Evolutionary conservation across 2,329 filamentous ascomycete genomes (phyloP).

Genomic region (Microdochium paspali): DNA sequence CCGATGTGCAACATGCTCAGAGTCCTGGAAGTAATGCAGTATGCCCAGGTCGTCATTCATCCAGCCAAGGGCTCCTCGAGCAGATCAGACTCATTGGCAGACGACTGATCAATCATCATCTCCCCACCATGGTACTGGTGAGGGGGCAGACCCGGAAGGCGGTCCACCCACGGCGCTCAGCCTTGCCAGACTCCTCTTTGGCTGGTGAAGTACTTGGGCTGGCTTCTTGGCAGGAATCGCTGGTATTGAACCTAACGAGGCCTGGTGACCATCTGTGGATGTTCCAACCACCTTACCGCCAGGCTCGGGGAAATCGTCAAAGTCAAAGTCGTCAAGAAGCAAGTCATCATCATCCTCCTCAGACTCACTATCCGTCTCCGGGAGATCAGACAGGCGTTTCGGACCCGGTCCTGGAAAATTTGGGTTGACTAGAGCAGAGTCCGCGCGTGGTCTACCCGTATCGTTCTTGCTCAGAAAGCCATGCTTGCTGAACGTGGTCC

Average conservation of each 20-base stretch:
- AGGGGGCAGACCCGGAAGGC: neutral
- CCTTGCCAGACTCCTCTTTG: neutral
- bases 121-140: neutral
- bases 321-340: neutral
- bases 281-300: neutral
- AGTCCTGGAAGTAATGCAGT: too few relatives aligned
- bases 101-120: neutral
- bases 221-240: neutral
- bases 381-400: neutral
- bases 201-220: neutral
- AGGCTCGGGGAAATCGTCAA: neutral
- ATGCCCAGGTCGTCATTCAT: too few relatives aligned
- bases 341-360: neutral
- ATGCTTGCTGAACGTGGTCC: neutral
- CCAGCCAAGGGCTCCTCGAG: too few relatives aligned
- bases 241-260: neutral
- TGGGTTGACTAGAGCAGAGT: neutral
- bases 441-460: neutral
- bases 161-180: neutral
- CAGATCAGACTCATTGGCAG: too few relatives aligned
- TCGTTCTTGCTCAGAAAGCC: neutral
- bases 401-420: neutral
- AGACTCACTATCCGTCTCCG: neutral
- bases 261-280: neutral
- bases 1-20: too few relatives aligned